Base-by-base conservation (phyloP, 441 rosid genomes). In the Corymbia calophylla region DNA sequence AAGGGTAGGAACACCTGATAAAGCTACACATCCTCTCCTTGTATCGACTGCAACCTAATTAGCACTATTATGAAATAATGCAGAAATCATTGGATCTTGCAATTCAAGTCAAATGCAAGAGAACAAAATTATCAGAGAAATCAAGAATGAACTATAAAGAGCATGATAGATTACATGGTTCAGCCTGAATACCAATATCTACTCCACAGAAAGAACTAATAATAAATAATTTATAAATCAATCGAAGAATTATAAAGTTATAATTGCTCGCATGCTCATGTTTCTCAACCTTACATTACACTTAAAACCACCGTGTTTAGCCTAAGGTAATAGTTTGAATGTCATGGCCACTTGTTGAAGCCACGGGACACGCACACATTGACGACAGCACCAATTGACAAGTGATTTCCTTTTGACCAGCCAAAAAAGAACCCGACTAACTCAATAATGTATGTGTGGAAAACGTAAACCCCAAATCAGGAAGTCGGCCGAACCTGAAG, bases 161-260 rank as follows among this genome's bases (percentile, higher is more conserved):
- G n/a, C n/a, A n/a, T n/a, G n/a, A n/a, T n/a, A n/a, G n/a, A n/a
- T n/a, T n/a, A n/a, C 9, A 16, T 53, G 54, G 54, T 54, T 54
- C 4, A 1, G 19, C 8, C 0, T 54, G 23, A 3, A 4, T 54
- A 54, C 8, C 9, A 0, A 18, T 0, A 54, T 23, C n/a, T n/a
- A n/a, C n/a, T n/a, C 0, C 58, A 54, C 4, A 0, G 58, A 0
- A 54, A 54, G 5, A 54, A 54, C 25, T 18, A 54, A 54, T 9
- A 7, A 9, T 54, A 19, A 54, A 54, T 19, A 54, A 54, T 54
- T 23, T 54, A 54, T 54, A 18, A 54, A 54, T 54, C 58, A 54
- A 23, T 54, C 25, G 7, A 54, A 54, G 8, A 54, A 1, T 54
- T 17, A 54, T 0, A 54, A 54, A 54, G 58, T 54, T 0, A 54